Evolutionary conservation across 2,329 filamentous ascomycete genomes (phyloP), one percentile per base, ranked within the genome.

Genomic region (Seiridium unicorne): DNA sequence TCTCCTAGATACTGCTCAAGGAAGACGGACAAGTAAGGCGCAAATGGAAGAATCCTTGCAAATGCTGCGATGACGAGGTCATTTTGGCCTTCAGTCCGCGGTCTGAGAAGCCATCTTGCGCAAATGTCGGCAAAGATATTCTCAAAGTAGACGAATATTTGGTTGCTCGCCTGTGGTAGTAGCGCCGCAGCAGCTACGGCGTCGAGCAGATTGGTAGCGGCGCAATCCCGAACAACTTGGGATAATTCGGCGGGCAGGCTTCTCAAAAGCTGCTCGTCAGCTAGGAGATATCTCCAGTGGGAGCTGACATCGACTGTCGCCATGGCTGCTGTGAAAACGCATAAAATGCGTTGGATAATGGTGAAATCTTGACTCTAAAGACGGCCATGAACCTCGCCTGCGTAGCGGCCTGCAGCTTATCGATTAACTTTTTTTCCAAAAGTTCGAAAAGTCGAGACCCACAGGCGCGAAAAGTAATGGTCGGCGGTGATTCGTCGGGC

Each of bases 71-170:
- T 82, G 57, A 89, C 75, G 59, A 68, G 74, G 67, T 73, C 74
- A 66, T 75, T 74, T 66, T 68, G 73, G 58, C 64, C 66, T 64
- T 74, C 70, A 47, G 72, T 74, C 35, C 74, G 73, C 35, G 77
- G 68, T 71, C 78, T 73, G 69, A 81, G 79, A 49, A 90, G 79
- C 92, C 92, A 96, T 79, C 90, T 82, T 63, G 92, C 90, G 74
- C 90, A 92, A 55, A 96, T 81, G 74, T 97, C 93, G 67, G 92
- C 86, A 69, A 95, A 91, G 46, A 93, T 77, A 63, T 83, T 79
- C 72, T 91, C 87, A 74, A 93, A 93, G 69, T 90, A 84, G 65
- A 84, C 79, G 70, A 95, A 93, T 70, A 97, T 79, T 60, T 80
- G 80, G 70, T 92, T 86, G 68, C 92, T 94, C 73, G 87, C 83